Percentiles rank a stretch among this genome's conserved stretches.
These are phyloP conservation scores for Nasturtium officinale DNA, from an alignment of 345 rosid genomes.

Conservation along the genomic window DNA sequence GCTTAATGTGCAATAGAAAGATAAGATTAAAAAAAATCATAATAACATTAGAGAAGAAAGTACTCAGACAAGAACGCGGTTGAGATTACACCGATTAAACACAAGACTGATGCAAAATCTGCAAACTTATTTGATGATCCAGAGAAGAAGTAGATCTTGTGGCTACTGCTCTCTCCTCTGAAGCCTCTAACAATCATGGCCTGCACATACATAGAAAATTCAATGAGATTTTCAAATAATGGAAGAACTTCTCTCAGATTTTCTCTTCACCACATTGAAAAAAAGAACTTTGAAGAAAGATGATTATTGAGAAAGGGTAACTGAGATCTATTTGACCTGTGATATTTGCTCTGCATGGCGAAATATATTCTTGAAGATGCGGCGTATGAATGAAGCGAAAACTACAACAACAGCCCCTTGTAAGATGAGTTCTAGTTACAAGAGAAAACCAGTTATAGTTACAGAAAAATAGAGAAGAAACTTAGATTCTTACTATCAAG, in stretches of 20 bases:
- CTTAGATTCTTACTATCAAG: constrained; percentile 61
- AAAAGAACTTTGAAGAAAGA: background rate
- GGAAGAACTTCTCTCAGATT: background rate
- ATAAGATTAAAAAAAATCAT: background rate
- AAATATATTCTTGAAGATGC: constrained; percentile 89
- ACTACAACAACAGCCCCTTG: constrained; percentile 51
- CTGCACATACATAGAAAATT: constrained; percentile 43
- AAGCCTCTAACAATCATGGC: constrained; percentile 99
- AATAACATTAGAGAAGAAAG: constrained; percentile 48
- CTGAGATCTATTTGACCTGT: constrained; percentile 54
- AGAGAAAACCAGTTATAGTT: background rate
- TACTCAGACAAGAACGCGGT: constrained; percentile 71
- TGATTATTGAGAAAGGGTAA: background rate
- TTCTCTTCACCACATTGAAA: background rate
- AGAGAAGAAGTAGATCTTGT: constrained; percentile 66
- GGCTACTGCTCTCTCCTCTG: constrained; percentile 74
- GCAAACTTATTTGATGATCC: constrained; percentile 58
- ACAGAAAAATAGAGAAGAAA: constrained; percentile 12
- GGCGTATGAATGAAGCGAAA: constrained; percentile 75
- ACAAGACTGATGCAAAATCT: constrained; percentile 59
- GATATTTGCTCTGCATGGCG: constrained; percentile 94
- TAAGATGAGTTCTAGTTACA: background rate
- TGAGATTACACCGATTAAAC: constrained; percentile 63
- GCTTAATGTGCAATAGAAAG: constrained; percentile 3
- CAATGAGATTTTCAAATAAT: constrained; percentile 1